Evolutionary conservation across 2,329 filamentous ascomycete genomes (phyloP), one percentile per base, ranked within the genome.

Genomic region (Dendrostoma leiphaemia): DNA sequence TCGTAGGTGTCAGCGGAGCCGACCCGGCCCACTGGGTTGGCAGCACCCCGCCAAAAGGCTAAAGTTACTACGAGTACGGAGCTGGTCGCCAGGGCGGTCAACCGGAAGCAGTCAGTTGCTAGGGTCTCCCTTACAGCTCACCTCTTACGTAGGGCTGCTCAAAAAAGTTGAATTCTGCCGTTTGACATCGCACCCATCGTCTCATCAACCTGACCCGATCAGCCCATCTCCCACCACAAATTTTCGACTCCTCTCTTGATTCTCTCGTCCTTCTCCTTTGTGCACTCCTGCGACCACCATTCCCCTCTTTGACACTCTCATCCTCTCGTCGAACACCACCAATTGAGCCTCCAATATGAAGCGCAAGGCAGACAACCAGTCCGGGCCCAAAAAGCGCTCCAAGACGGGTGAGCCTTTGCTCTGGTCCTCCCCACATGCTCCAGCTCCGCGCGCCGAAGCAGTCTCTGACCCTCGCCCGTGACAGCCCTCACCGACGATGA

Each of bases 331-430:
- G 13, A 34, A 50, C 6, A 43, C 41, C 19, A 24, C 49, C 64
- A 64, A 67, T 64, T 65, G 54, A 41, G 23, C 45, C 23, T n/a
- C 40, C 62, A 73, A 60, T 6, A 83, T 83, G 79, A 85, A 85
- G 72, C 79, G 82, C 72, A 85, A 85, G 68, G 81, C 82, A 57
- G 75, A 78, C 44, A 67, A 70, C 57, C 71, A 75, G 59, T 66
- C 67, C 49, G 70, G 67, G 58, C 70, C 69, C 64, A 74, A 72
- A 55, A 75, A 69, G 61, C 81, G 80, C 67, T 69, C 77, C 61
- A 80, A 79, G 68, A 72, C 70, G 57, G 67, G 78, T 79, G 65
- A 62, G 74, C 51, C 15, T 32, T 10, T 28, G 21, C 13, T 10
- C n/a, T n/a, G n/a, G n/a, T n/a, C n/a, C n/a, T n/a, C n/a, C n/a